Evolutionary conservation across 352 stramenopile species (phyloP), one percentile per base, ranked within the genome.

Genomic region (Thraustochytrium sp.): DNA sequence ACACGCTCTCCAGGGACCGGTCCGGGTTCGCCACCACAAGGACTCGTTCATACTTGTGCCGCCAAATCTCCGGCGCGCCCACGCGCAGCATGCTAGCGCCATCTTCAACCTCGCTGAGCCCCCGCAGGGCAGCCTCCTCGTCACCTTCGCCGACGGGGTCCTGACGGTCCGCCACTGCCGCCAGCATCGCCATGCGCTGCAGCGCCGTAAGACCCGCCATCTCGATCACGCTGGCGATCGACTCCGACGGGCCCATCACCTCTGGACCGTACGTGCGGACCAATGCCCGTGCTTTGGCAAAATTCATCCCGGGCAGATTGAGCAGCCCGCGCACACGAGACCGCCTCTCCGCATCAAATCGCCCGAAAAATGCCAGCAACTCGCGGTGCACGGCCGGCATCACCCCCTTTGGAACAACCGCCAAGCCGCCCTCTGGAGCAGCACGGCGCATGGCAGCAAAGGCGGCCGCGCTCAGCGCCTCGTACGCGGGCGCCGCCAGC

Each of bases 301-400:
- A 72, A 18, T 21, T 72, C 59, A 72, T 72, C 31, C 59, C 59
- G 21, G 59, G 59, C 5, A 72, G 16, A 31, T 26, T 5, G n/a
- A 11, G 46, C 8, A 72, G 59, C 36, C 31, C 36, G 40, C 59
- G 59, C 40, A 72, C 40, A 5, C 59, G 59, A 16, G 9, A 11
- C 36, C 59, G 9, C 40, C 46, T 31, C 3, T 72, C 59, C 26
- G 8, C 9, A 11, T 21, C 23, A 72, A 72, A 72, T 11, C 8
- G 9, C 21, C 9, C 13, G 36, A 72, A 72, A 26, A 72, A 72
- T 31, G 26, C 26, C 34, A 4, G 8, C 9, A 72, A 29, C 34
- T 72, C 59, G 13, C 59, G 59, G 40, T 72, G 59, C 34, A 72
- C 59, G 8, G 59, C 59, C 21, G 59, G 59, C 59, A 72, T 72